phyloP scores from a whole-genome alignment of 495 filamentous ascomycete species.

The Penicilliopsis zonata region DNA sequence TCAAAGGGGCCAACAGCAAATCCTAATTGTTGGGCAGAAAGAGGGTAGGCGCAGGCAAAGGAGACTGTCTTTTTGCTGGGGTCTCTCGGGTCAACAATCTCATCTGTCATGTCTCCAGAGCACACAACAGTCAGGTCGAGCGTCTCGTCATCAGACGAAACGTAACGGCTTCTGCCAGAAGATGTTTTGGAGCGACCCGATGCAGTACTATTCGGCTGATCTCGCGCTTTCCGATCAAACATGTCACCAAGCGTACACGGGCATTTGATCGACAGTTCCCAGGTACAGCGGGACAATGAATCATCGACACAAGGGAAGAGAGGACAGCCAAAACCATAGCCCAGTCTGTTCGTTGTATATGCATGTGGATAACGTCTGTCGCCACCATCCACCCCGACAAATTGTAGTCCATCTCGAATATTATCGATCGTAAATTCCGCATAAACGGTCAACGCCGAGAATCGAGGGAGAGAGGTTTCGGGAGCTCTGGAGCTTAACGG shows the following conservation, averaged over 20 bases:
- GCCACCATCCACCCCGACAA: slow-evolving; percentile 68
- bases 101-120: slow-evolving; percentile 76
- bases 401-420: slow-evolving; percentile 78
- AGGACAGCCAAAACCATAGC: slow-evolving; percentile 67
- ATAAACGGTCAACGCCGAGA: slow-evolving; percentile 42
- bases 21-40: slow-evolving; percentile 77
- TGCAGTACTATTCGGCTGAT: slow-evolving; percentile 6
- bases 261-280: slow-evolving; percentile 79
- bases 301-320: slow-evolving; percentile 92
- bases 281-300: slow-evolving; percentile 61
- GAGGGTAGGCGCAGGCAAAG: slow-evolving; percentile 57
- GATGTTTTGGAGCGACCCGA: slow-evolving; percentile 11
- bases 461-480: slow-evolving; percentile 33
- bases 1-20: slow-evolving; percentile 94
- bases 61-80: slow-evolving; percentile 69
- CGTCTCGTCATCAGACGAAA: slow-evolving; percentile 66
- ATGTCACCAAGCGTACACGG: slow-evolving; percentile 77
- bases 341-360: slow-evolving; percentile 70
- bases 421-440: slow-evolving; percentile 67
- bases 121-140: slow-evolving; percentile 83
- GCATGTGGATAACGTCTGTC: slow-evolving; percentile 80
- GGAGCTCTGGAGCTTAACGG: slow-evolving; percentile 18
- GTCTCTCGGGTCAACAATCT: slow-evolving; percentile 63
- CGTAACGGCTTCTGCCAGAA: slow-evolving; percentile 11
- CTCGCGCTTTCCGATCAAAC: slow-evolving; percentile 35